phyloP scores from a whole-genome alignment of 768 basidiomycete species.

The Lyophyllum semitale region DNA sequence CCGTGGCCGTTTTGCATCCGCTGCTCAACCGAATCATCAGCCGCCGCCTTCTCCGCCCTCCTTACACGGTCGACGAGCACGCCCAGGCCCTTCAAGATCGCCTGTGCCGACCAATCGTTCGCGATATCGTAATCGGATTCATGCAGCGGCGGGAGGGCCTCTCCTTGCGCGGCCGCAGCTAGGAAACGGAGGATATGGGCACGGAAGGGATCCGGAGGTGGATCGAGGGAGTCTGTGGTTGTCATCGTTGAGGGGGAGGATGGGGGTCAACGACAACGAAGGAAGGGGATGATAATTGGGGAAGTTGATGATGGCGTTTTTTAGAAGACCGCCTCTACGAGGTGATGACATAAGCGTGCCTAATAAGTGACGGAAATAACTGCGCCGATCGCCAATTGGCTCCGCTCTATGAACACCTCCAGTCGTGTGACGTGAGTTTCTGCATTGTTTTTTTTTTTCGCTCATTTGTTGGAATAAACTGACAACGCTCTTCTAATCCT shows the following conservation, averaged over 20 bases:
- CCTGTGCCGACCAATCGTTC: slow-evolving; percentile 3
- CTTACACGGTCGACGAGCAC: background rate
- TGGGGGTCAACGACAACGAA: too few species aligned
- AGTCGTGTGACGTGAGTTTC: too few species aligned
- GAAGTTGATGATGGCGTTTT: too few species aligned
- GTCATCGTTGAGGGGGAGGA: background rate
- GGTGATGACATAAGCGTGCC: too few species aligned
- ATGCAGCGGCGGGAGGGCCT: background rate
- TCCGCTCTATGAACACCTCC: too few species aligned
- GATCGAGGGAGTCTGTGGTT: background rate
- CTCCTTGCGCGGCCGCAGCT: background rate
- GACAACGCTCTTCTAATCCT: too few species aligned
- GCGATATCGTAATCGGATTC: slow-evolving; percentile 2
- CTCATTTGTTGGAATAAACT: too few species aligned
- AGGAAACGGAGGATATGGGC: slow-evolving; percentile 7
- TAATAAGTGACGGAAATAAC: too few species aligned
- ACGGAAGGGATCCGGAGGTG: background rate
- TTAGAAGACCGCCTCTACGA: too few species aligned
- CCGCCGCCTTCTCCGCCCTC: background rate
- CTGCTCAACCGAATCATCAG: background rate
- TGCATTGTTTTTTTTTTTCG: too few species aligned
- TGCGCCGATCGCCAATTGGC: too few species aligned
- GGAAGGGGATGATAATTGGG: too few species aligned
- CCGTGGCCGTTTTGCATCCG: background rate
- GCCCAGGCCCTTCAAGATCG: slow-evolving; percentile 3